A percentile compares a stretch with the other conserved stretches of the same genome.
phyloP scores from a whole-genome alignment of 2,329 filamentous ascomycete species.

The Botrytis galanthina region DNA sequence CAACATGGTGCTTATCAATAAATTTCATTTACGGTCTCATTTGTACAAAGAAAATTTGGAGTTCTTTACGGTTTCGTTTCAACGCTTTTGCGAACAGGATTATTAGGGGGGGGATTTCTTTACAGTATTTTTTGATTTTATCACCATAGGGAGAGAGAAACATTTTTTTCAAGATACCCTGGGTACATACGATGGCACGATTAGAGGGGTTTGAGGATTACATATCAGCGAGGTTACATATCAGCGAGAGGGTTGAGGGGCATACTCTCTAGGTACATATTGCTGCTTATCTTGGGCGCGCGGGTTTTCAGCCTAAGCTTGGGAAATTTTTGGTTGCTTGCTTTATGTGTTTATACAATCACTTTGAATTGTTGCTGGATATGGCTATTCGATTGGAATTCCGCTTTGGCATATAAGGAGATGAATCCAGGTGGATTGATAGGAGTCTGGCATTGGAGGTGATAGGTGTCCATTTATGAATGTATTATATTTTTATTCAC shows the following conservation, averaged over 20 bases:
- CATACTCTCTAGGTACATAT: constrained; percentile 18
- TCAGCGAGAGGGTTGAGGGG: constrained; percentile 6
- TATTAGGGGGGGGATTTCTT: constrained; percentile 7
- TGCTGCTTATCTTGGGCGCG: constrained; percentile 17
- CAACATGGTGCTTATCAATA: constrained; percentile 29
- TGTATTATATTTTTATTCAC: constrained; percentile 17
- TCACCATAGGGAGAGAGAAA: constrained; percentile 14
- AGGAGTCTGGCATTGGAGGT: constrained; percentile 7
- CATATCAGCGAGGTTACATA: constrained; percentile 19
- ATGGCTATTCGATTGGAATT: constrained; percentile 17
- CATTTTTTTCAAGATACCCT: constrained; percentile 18
- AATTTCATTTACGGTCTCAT: constrained; percentile 15
- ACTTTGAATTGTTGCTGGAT: constrained; percentile 20
- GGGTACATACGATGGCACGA: constrained; percentile 22
- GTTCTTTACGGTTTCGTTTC: constrained; percentile 10
- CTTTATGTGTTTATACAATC: neutral
- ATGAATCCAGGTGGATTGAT: constrained; percentile 2
- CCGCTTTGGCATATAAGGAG: constrained; percentile 18
- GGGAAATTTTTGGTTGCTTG: constrained; percentile 8
- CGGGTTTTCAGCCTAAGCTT: constrained; percentile 10
- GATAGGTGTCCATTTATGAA: constrained; percentile 4
- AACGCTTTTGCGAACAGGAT: neutral
- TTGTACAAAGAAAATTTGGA: constrained; percentile 10
- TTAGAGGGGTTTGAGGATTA: constrained; percentile 19
- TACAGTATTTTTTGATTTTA: constrained; percentile 14